Conservation (phyloP, 192 early-diverging fungal species). For the Piromyces finnis region DNA sequence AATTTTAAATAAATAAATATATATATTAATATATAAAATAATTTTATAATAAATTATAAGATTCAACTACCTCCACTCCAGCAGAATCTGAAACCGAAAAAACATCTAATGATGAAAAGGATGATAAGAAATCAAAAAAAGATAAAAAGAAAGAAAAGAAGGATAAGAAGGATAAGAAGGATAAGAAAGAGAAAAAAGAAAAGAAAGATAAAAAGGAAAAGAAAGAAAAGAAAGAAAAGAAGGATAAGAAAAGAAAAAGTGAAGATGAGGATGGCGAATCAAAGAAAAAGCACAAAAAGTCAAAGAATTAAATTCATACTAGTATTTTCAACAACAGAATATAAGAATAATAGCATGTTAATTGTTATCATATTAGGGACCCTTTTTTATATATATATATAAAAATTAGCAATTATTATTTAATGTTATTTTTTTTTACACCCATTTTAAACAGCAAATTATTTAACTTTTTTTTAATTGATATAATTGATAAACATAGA, state of each 20-base stretch:
- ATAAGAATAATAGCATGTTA: too few species aligned
- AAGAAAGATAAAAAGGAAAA: conserved; percentile 10
- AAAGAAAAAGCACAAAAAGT: conserved; percentile 3
- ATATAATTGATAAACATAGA: too few species aligned
- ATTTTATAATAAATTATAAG: not conserved
- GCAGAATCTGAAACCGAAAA: not conserved
- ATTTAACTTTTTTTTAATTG: too few species aligned
- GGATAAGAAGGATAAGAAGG: not conserved
- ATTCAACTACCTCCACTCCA: not conserved
- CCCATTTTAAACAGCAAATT: too few species aligned
- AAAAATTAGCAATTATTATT: too few species aligned
- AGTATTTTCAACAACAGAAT: too few species aligned
- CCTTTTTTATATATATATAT: too few species aligned
- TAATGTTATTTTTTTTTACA: too few species aligned
- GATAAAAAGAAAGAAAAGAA: not conserved
- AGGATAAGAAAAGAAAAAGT: conserved; percentile 1
- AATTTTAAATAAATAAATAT: too few species aligned
- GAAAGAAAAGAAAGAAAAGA: not conserved
- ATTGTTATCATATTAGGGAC: too few species aligned
- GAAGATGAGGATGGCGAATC: conserved; percentile 8
- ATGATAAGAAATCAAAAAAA: not conserved
- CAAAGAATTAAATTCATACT: not conserved
- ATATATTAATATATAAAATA: too few species aligned
- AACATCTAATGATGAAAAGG: not conserved
- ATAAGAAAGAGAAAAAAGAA: not conserved